Conservation (phyloP, 2,329 filamentous ascomycete genomes). For the Cladorrhinum sp. region DNA sequence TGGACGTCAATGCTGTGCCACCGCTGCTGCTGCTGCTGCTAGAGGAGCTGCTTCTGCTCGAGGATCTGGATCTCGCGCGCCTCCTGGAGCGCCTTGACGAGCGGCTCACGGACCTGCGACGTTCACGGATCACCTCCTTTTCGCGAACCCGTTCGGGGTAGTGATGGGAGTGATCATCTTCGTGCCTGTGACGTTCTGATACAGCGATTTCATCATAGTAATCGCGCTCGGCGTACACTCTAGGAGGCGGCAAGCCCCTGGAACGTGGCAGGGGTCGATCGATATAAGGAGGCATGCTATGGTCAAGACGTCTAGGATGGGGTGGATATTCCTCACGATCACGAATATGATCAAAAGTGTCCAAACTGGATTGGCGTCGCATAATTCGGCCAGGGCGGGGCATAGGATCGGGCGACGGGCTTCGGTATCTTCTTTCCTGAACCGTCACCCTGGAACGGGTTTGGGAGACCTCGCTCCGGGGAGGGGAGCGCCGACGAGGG, state of each 20-base stretch:
- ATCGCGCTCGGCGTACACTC: constrained; percentile 54
- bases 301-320: constrained; percentile 49
- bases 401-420: constrained; percentile 50
- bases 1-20: constrained; percentile 47
- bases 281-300: constrained; percentile 47
- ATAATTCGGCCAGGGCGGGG: constrained; percentile 63
- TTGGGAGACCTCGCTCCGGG: constrained; percentile 52
- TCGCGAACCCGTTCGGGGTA: constrained; percentile 58
- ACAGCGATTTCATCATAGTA: constrained; percentile 65
- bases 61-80: constrained; percentile 42
- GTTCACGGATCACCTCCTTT: constrained; percentile 54
- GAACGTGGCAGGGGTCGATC: constrained; percentile 63
- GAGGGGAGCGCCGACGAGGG: constrained; percentile 32
- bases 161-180: constrained; percentile 68
- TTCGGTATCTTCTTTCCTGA: constrained; percentile 49
- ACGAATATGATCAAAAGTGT: constrained; percentile 73
- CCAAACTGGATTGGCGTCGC: constrained; percentile 81
- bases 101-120: constrained; percentile 41
- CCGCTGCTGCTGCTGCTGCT: constrained; percentile 48
- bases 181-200: constrained; percentile 63
- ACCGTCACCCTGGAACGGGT: constrained; percentile 49
- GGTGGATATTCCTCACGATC: constrained; percentile 61
- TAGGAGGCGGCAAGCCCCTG: constrained; percentile 56
- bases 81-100: constrained; percentile 31
- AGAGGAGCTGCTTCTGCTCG: constrained; percentile 42